Percentiles rank a stretch among this genome's conserved stretches.
Conservation (phyloP, 805 yeast species). For the Wickerhamia fluorescens region DNA sequence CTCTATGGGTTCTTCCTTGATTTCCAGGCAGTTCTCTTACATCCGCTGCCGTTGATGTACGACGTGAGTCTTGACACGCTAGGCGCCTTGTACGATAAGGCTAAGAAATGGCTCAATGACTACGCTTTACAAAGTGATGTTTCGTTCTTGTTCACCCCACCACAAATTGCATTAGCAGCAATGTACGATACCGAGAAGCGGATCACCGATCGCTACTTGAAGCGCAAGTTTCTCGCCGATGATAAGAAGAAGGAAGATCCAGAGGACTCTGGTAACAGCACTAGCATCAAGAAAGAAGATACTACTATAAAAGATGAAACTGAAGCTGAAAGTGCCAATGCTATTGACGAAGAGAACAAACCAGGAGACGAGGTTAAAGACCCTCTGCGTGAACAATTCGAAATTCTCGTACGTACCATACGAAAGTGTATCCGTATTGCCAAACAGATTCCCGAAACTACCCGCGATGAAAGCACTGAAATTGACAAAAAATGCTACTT, state of each 20-base stretch:
- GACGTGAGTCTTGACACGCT: slow-evolving; percentile 45
- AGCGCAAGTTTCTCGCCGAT: slow-evolving; percentile 45
- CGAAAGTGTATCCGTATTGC: slow-evolving; percentile 43
- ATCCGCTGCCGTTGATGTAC: slow-evolving; percentile 37
- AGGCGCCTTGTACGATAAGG: slow-evolving; percentile 64
- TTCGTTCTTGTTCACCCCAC: slow-evolving; percentile 77
- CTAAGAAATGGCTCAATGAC: slow-evolving; percentile 58
- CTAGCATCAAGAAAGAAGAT: slow-evolving; percentile 6
- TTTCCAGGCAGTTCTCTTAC: slow-evolving; percentile 52
- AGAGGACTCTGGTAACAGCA: slow-evolving; percentile 8
- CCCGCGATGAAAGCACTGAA: slow-evolving; percentile 53
- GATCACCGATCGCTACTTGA: slow-evolving; percentile 59
- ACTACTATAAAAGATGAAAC: slow-evolving; percentile 1
- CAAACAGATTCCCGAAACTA: slow-evolving; percentile 35
- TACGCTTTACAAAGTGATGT: slow-evolving; percentile 69
- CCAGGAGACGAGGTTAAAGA: slow-evolving; percentile 6
- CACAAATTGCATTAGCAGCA: slow-evolving; percentile 90
- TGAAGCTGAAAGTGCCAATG: slow-evolving; percentile 1
- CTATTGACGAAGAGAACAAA: slow-evolving; percentile 6
- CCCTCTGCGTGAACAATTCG: slow-evolving; percentile 25
- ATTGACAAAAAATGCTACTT: slow-evolving; percentile 61
- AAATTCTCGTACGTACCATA: slow-evolving; percentile 39
- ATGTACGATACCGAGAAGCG: slow-evolving; percentile 60
- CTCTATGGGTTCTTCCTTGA: slow-evolving; percentile 94
- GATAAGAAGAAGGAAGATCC: slow-evolving; percentile 7